Evolutionary conservation across 805 yeast genomes (phyloP), one percentile per base, ranked within the genome.

Genomic region (Monosporozyma solicola): DNA sequence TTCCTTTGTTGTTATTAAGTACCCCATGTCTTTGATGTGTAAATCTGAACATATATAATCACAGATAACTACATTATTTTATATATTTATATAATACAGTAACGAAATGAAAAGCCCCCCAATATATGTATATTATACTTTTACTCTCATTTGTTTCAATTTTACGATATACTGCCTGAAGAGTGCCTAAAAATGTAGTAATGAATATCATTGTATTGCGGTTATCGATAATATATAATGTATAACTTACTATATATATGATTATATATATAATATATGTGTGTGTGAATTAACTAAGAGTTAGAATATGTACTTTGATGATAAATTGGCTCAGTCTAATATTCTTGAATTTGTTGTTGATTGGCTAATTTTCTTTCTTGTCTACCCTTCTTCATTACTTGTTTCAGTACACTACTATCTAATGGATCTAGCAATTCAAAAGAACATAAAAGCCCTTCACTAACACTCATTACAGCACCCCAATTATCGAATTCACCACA

Each of bases 401-500:
- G 96, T 66, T 92, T 91, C 70, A 94, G 78, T 4, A 97, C 97
- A 20, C 86, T 85, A 50, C 95, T 81, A 71, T 92, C 98, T 61
- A 94, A 75, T 8, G 99, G 99, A 70, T 94, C 97, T 54, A 92
- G 75, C 52, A 92, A 77, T 69, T 92, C 99, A 70, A 92, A 92
- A 56, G 94, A 85, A 70, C 99, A 92, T 53, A 94, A 74, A 58
- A 92, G 75, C 61, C 92, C 97, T 57, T 92, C 97, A 57, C 88
- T 81, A 15, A 92, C 98, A 61, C 95, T 84, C 98, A 92, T 92
- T 5, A 92, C 97, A 2, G 99, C 99, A 25, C 96, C 97, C 96
- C 96, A 89, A 63, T 89, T 89, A 67, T 90, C 76, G 48, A 74
- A 74, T 55, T 74, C 78, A 44, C 78, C 71, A 58, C 73, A 73